A percentile compares a stretch with the other conserved stretches of the same genome.
Conservation (phyloP, 495 filamentous ascomycete genomes). For the Hapsidospora chrysogenum region DNA sequence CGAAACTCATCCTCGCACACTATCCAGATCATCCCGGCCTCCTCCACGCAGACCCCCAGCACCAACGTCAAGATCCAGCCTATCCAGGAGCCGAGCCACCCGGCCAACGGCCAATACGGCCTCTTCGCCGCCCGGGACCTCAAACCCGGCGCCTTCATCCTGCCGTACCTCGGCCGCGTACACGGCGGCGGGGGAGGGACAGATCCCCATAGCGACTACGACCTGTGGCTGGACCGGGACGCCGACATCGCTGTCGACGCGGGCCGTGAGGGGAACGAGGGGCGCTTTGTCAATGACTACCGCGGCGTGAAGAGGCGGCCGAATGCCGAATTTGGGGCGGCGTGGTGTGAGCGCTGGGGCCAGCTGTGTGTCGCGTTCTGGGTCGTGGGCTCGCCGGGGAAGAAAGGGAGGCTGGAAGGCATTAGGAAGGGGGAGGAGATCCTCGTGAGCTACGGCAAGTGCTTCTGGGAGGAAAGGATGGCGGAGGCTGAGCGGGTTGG, state of each 20-base stretch:
- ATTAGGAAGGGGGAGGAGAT: conserved; percentile 44
- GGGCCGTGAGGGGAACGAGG: conserved; percentile 44
- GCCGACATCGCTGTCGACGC: conserved; percentile 47
- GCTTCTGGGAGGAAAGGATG: conserved; percentile 36
- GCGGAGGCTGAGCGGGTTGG: no score
- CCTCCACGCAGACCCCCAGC: conserved; percentile 23
- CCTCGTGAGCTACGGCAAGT: conserved; percentile 50
- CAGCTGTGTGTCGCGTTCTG: conserved; percentile 43
- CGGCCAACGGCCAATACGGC: conserved; percentile 45
- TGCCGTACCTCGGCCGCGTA: conserved; percentile 49
- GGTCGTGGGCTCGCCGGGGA: conserved; percentile 33
- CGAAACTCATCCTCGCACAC: conserved; percentile 8
- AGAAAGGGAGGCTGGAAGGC: conserved; percentile 15
- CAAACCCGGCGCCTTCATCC: conserved; percentile 36
- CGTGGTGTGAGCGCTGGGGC: conserved; percentile 25
- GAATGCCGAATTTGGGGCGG: conserved; percentile 45
- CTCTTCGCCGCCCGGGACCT: conserved; percentile 46
- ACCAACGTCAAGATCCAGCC: conserved; percentile 32
- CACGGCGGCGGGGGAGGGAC: conserved; percentile 27
- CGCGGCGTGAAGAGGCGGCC: conserved; percentile 37
- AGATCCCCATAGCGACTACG: conserved; percentile 39
- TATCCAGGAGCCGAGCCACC: conserved; percentile 38
- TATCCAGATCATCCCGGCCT: conserved; percentile 16
- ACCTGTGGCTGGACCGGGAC: conserved; percentile 44
- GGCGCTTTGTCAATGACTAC: conserved; percentile 60